Percentiles rank a stretch among this genome's conserved stretches.
Conservation (phyloP, 495 filamentous ascomycete genomes). For the Cladorrhinum samala region DNA sequence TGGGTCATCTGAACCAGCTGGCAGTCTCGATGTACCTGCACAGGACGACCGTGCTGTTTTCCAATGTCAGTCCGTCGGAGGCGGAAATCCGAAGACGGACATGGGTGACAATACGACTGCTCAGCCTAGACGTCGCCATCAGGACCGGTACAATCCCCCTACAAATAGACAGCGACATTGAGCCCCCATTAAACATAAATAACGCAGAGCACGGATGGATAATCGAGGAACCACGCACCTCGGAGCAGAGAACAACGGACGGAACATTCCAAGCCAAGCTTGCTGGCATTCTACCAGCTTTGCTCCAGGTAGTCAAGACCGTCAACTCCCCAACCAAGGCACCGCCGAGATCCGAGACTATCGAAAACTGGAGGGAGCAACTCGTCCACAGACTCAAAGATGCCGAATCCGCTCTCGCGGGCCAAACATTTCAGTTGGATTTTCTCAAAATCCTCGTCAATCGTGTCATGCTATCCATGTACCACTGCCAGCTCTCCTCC, state of each 20-base stretch:
- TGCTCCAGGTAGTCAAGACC: conserved; percentile 13
- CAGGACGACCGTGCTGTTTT: conserved; percentile 23
- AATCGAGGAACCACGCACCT: conserved; percentile 3
- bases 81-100: conserved; percentile 39
- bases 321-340: conserved; percentile 19
- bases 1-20: conserved; percentile 17
- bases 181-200: conserved; percentile 17
- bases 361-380: conserved; percentile 12
- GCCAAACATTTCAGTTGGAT: conserved; percentile 8
- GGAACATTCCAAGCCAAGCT: conserved; percentile 20
- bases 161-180: conserved; percentile 13
- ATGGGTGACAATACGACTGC: conserved; percentile 34
- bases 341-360: conserved; percentile 7
- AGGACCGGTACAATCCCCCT: conserved; percentile 28
- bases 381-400: conserved; percentile 15
- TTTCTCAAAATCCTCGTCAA: conserved; percentile 19
- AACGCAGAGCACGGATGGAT: conserved; percentile 19
- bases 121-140: conserved; percentile 35
- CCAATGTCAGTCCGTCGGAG: conserved; percentile 37
- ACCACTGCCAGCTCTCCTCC: conserved; percentile 11
- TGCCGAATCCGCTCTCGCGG: conserved; percentile 8
- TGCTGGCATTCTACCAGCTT: conserved; percentile 10
- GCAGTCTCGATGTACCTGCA: conserved; percentile 23
- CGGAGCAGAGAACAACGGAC: conserved; percentile 7
- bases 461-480: conserved; percentile 17